Evolutionary conservation across 305 asterid genomes (phyloP).

Genomic region (Fraxinus floribunda): DNA sequence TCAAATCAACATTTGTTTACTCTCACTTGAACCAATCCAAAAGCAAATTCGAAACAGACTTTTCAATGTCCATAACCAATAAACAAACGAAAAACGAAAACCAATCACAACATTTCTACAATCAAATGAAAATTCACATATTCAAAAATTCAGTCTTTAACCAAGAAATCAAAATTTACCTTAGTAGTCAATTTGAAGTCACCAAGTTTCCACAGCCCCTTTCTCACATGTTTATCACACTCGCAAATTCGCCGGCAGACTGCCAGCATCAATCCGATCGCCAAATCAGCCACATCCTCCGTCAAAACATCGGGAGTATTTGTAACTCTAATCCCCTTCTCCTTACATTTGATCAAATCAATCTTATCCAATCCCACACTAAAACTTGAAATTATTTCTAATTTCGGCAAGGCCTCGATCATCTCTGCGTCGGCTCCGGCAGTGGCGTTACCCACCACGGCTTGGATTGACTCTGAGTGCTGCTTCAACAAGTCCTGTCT

Average conservation of each 20-base stretch:
- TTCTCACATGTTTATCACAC: slow-evolving; percentile 57
- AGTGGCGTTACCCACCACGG: slow-evolving; percentile 53
- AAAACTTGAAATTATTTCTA: slow-evolving; percentile 56
- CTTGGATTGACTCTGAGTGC: slow-evolving; percentile 56
- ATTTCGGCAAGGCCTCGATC: slow-evolving; percentile 54
- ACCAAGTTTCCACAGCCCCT: slow-evolving; percentile 55
- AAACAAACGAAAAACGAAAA: not conserved
- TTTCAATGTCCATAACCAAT: not conserved
- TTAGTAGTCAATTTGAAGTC: slow-evolving; percentile 59
- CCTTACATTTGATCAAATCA: slow-evolving; percentile 61
- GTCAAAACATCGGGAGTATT: slow-evolving; percentile 75
- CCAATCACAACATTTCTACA: not conserved
- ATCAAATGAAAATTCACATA: not conserved
- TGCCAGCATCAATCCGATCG: slow-evolving; percentile 62
- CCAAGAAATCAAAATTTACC: slow-evolving; percentile 27
- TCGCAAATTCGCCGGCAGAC: slow-evolving; percentile 55
- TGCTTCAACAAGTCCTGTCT: slow-evolving; percentile 37
- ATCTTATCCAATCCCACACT: slow-evolving; percentile 73
- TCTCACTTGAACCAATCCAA: too few species aligned
- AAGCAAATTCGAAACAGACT: not conserved
- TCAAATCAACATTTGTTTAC: too few species aligned
- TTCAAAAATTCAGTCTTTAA: not conserved
- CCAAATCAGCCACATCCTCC: slow-evolving; percentile 70
- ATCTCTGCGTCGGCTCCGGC: slow-evolving; percentile 52
- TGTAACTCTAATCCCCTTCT: slow-evolving; percentile 68